phyloP scores from a whole-genome alignment of 345 rosid genomes.

The Stellera chamaejasme region DNA sequence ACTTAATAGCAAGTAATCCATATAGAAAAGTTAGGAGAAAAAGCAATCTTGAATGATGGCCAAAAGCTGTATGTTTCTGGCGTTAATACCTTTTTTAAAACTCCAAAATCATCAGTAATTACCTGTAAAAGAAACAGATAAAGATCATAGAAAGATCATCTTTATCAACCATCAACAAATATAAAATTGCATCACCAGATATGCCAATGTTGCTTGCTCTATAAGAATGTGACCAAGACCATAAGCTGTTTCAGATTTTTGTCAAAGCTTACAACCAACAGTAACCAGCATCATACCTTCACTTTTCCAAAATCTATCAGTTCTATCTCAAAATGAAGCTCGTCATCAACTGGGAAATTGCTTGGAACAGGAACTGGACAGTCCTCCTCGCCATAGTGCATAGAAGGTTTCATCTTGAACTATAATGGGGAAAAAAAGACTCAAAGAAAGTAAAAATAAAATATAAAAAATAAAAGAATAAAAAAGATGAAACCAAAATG shows the following conservation, averaged over 20 bases:
- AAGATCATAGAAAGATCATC: background rate
- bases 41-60: no score
- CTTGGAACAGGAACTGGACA: constrained; percentile 70
- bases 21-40: background rate
- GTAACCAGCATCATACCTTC: constrained; percentile 46
- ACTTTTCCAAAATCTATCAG: constrained; percentile 71
- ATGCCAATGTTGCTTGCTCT: background rate
- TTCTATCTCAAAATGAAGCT: constrained; percentile 97
- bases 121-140: constrained; percentile 46
- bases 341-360: constrained; percentile 77
- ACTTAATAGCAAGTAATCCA: background rate
- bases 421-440: constrained; percentile 19
- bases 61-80: no score
- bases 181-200: constrained; percentile 2
- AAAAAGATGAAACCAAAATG: no score
- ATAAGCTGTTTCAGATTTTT: background rate
- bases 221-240: background rate
- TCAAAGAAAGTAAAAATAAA: background rate
- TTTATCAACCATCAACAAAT: no score
- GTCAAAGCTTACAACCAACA: background rate
- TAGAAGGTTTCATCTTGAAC: constrained; percentile 93
- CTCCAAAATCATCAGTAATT: constrained; percentile 76
- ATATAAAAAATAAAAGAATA: background rate
- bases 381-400: constrained; percentile 87
- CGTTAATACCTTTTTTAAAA: constrained; percentile 67